phyloP scores from a whole-genome alignment of 2,329 filamentous ascomycete species.

The Colletotrichum karsti region DNA sequence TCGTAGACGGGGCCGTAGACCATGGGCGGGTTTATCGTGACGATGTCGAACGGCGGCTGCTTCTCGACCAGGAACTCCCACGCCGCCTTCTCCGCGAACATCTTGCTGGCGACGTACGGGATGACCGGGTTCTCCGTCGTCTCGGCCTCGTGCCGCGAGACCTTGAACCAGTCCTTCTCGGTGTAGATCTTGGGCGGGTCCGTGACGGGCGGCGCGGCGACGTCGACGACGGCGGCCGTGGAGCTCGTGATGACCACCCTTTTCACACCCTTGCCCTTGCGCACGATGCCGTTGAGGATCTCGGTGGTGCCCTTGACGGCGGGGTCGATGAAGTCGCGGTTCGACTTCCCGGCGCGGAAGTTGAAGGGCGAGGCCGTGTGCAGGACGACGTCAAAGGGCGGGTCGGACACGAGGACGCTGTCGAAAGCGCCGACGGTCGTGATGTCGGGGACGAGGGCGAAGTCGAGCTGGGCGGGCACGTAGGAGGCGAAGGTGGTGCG shows the following conservation, averaged over 20 bases:
- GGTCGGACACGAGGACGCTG: conserved; percentile 39
- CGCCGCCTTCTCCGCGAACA: conserved; percentile 46
- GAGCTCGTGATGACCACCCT: conserved; percentile 66
- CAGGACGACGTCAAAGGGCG: conserved; percentile 76
- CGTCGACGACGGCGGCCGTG: conserved; percentile 52
- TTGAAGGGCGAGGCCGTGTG: conserved; percentile 82
- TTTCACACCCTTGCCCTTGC: conserved; percentile 61
- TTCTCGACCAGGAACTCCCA: conserved; percentile 43
- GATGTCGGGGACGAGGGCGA: conserved; percentile 44
- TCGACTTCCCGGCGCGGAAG: conserved; percentile 64
- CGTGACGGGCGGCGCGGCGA: conserved; percentile 40
- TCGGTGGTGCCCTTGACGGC: conserved; percentile 61
- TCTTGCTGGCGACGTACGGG: conserved; percentile 52
- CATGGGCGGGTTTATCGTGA: conserved; percentile 36
- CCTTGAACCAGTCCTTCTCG: conserved; percentile 53
- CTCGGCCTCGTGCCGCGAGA: neutral
- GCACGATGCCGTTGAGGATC: conserved; percentile 56
- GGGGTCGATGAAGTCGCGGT: conserved; percentile 59
- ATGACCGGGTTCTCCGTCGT: conserved; percentile 51
- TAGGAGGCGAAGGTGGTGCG: neutral
- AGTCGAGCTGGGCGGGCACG: conserved; percentile 28
- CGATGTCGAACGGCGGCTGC: conserved; percentile 45
- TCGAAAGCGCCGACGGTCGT: conserved; percentile 42
- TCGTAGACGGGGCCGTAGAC: conserved; percentile 24
- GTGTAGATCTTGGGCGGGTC: conserved; percentile 50